These are phyloP conservation scores for Nannizziopsis arthrosporioides DNA, from an alignment of 2,329 filamentous ascomycete genomes.

Conservation along the genomic window DNA sequence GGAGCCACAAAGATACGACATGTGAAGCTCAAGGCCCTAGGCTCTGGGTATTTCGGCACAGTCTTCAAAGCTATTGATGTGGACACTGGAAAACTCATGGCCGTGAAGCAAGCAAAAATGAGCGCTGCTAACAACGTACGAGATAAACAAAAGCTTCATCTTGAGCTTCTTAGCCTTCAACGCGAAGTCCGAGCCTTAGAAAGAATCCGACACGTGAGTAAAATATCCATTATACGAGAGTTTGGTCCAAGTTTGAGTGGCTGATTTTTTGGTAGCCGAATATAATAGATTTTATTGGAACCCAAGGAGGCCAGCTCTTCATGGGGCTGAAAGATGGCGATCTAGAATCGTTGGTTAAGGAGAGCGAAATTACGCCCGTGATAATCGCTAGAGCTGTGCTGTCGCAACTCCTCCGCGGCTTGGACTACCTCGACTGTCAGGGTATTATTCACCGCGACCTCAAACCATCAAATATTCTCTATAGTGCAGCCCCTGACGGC, in stretches of 20 bases:
- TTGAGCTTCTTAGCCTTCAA: neutral
- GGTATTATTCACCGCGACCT: conserved; percentile 18
- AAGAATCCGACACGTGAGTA: neutral
- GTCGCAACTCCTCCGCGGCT: conserved; percentile 17
- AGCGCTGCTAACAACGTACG: neutral
- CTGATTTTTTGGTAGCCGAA: neutral
- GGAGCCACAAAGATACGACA: neutral
- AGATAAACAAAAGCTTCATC: neutral
- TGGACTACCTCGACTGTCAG: conserved; percentile 16
- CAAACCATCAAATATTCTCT: conserved; percentile 21
- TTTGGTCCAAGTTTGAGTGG: too few species aligned
- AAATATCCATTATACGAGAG: neutral
- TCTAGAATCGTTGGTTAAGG: neutral
- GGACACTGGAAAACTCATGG: conserved; percentile 13
- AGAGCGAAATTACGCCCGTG: neutral
- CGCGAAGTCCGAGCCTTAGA: neutral
- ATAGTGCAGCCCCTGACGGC: conserved; percentile 8
- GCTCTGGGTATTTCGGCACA: conserved; percentile 13
- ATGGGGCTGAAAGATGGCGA: conserved; percentile 12
- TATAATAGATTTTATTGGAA: conserved; percentile 3
- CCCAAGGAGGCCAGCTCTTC: conserved; percentile 11
- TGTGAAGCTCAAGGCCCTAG: neutral
- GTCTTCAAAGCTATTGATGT: conserved; percentile 13
- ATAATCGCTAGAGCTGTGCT: neutral
- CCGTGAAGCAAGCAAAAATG: conserved; percentile 12